A percentile compares a stretch with the other conserved stretches of the same genome.
These are phyloP conservation scores for Calonectria pseudoreteaudii DNA, from an alignment of 2,329 filamentous ascomycete genomes.

Conservation along the genomic window DNA sequence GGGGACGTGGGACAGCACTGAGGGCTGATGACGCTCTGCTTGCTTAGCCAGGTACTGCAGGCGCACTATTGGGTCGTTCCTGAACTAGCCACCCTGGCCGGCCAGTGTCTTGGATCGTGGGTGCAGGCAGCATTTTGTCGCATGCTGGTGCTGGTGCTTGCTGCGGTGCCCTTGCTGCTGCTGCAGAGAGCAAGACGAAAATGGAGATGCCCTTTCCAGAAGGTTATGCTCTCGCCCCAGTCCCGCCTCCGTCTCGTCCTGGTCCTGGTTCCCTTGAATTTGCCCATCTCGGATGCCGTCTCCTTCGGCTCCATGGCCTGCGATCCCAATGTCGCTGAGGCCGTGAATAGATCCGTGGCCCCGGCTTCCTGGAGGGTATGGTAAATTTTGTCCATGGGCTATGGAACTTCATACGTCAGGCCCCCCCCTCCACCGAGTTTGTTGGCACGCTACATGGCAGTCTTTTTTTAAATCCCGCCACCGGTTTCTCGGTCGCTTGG, in stretches of 20 bases:
- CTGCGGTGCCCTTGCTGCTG: not conserved
- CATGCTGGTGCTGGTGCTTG: not conserved
- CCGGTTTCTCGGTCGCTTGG: not conserved
- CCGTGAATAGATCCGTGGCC: slow-evolving; percentile 30
- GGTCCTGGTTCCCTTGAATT: not conserved
- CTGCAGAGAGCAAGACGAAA: not conserved
- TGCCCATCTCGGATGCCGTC: slow-evolving; percentile 8
- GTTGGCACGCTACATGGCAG: slow-evolving; percentile 3
- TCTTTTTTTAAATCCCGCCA: not conserved
- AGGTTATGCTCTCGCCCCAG: slow-evolving; percentile 6
- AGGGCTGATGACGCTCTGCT: slow-evolving; percentile 32
- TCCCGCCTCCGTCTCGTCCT: not conserved
- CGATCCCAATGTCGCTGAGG: slow-evolving; percentile 25
- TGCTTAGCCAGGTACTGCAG: slow-evolving; percentile 24
- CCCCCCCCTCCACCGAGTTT: slow-evolving; percentile 3
- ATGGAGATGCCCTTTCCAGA: not conserved
- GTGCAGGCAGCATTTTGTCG: slow-evolving; percentile 1
- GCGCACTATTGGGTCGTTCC: slow-evolving; percentile 14
- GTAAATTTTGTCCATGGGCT: slow-evolving; percentile 30
- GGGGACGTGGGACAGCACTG: slow-evolving; percentile 29
- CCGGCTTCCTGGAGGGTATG: slow-evolving; percentile 27
- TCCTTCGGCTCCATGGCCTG: slow-evolving; percentile 13
- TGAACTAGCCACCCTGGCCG: not conserved
- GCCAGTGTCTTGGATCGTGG: not conserved
- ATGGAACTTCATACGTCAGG: slow-evolving; percentile 27